Percentiles rank a stretch among this genome's conserved stretches.
Conservation (phyloP, 2,329 filamentous ascomycete genomes). For the Diaporthe helianthi region DNA sequence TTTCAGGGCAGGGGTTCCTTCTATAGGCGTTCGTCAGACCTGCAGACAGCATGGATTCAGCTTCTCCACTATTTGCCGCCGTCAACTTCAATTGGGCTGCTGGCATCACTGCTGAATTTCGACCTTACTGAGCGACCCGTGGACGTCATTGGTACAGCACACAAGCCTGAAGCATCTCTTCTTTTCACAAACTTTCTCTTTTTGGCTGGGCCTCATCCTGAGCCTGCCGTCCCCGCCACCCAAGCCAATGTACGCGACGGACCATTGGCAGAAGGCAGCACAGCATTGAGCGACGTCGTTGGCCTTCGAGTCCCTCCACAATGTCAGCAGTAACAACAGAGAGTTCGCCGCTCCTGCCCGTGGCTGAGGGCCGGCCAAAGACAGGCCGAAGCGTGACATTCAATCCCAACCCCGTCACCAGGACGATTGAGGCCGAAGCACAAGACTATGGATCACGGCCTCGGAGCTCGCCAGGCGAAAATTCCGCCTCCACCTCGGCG, state of each 20-base stretch:
- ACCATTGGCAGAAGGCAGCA: background rate
- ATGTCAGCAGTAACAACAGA: slow-evolving; percentile 35
- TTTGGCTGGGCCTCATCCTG: slow-evolving; percentile 18
- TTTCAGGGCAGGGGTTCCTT: background rate
- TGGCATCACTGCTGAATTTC: slow-evolving; percentile 10
- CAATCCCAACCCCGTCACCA: slow-evolving; percentile 72
- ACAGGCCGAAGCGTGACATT: slow-evolving; percentile 75
- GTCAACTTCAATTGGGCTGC: slow-evolving; percentile 13
- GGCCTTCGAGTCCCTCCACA: background rate
- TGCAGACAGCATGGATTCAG: slow-evolving; percentile 22
- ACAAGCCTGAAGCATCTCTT: background rate
- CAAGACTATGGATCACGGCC: slow-evolving; percentile 36
- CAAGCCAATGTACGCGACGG: background rate
- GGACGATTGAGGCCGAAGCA: slow-evolving; percentile 62
- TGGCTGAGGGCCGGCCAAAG: slow-evolving; percentile 48
- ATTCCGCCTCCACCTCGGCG: slow-evolving; percentile 46
- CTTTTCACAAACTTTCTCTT: background rate
- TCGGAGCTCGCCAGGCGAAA: slow-evolving; percentile 40
- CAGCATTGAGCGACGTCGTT: slow-evolving; percentile 12
- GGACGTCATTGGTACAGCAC: slow-evolving; percentile 16
- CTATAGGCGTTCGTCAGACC: slow-evolving; percentile 22
- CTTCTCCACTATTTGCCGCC: slow-evolving; percentile 19
- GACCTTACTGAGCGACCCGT: slow-evolving; percentile 10
- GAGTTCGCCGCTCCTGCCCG: slow-evolving; percentile 38
- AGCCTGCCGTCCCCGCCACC: slow-evolving; percentile 1